Conservation (phyloP, 1,139 yeast species). For the Yueomyces sp. region DNA sequence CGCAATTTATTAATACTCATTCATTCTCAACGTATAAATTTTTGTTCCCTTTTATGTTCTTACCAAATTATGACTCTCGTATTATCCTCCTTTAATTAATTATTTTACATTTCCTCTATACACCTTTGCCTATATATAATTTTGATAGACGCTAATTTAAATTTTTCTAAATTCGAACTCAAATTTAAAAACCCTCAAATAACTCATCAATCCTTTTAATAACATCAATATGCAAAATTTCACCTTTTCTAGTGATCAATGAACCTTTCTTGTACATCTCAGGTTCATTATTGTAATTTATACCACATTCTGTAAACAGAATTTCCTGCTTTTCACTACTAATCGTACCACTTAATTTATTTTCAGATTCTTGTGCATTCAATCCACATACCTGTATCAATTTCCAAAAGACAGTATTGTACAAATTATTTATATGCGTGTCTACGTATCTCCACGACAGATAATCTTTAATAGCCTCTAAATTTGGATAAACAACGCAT, state of each 20-base stretch:
- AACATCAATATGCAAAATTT: slow-evolving; percentile 28
- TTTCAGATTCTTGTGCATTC: slow-evolving; percentile 70
- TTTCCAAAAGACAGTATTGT: slow-evolving; percentile 89
- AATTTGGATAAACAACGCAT: slow-evolving; percentile 73
- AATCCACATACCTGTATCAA: slow-evolving; percentile 60
- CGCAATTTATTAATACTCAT: too few species aligned
- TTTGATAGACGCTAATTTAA: too few species aligned
- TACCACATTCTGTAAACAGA: slow-evolving; percentile 59
- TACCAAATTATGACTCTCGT: too few species aligned
- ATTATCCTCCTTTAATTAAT: too few species aligned
- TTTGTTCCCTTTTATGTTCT: too few species aligned
- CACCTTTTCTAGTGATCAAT: slow-evolving; percentile 45
- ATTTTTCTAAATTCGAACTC: too few species aligned
- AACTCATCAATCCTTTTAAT: slow-evolving; percentile 25
- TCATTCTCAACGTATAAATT: too few species aligned
- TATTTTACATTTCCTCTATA: too few species aligned
- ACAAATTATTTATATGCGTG: slow-evolving; percentile 88
- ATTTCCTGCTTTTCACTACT: slow-evolving; percentile 83
- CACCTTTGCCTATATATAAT: too few species aligned
- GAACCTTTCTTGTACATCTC: slow-evolving; percentile 87
- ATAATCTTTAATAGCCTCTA: slow-evolving; percentile 56
- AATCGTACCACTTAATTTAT: slow-evolving; percentile 53
- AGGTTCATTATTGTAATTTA: slow-evolving; percentile 83
- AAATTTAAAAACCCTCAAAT: slow-evolving; percentile 17
- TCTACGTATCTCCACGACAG: slow-evolving; percentile 94